A percentile compares a stretch with the other conserved stretches of the same genome.
Evolutionary conservation across 192 early-diverging fungal species (phyloP).

Genomic region (Backusella australiensis): DNA sequence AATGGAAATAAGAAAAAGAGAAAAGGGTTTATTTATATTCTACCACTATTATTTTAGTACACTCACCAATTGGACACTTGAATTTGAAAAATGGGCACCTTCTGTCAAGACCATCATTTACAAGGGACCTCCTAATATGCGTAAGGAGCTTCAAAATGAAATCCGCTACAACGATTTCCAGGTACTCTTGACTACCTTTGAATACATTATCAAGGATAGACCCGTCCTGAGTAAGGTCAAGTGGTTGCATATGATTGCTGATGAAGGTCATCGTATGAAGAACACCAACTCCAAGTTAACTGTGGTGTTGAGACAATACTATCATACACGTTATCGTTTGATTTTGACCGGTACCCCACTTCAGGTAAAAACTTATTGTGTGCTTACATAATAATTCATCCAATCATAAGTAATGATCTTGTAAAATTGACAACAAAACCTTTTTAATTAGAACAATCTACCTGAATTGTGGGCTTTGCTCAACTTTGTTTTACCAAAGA

Average conservation of each 20-base stretch:
- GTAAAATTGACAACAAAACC: background rate
- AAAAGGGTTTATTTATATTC: background rate
- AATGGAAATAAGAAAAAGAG: background rate
- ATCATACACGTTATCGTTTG: slow-evolving; percentile 85
- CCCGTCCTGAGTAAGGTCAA: slow-evolving; percentile 85
- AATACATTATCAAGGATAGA: slow-evolving; percentile 94
- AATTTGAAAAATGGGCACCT: slow-evolving; percentile 99
- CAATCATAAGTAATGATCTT: too few species aligned
- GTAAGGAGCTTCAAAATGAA: slow-evolving; percentile 67
- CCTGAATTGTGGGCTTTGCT: slow-evolving; percentile 96
- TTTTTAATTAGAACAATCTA: slow-evolving; percentile 77
- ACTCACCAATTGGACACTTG: slow-evolving; percentile 93
- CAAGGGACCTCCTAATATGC: slow-evolving; percentile 81
- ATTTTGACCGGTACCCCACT: slow-evolving; percentile 99
- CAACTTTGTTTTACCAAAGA: slow-evolving; percentile 94
- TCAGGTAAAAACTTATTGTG: slow-evolving; percentile 51
- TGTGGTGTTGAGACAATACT: slow-evolving; percentile 82
- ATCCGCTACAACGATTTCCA: slow-evolving; percentile 85
- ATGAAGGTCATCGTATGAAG: slow-evolving; percentile 99
- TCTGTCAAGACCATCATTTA: slow-evolving; percentile 84
- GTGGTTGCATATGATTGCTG: slow-evolving; percentile 98
- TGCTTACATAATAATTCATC: background rate
- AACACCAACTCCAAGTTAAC: slow-evolving; percentile 89
- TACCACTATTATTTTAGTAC: slow-evolving; percentile 46
- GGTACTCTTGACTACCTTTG: slow-evolving; percentile 95